Evolutionary conservation across 192 early-diverging fungal genomes (phyloP), one percentile per base, ranked within the genome.

Genomic region (Coemansia sp.): DNA sequence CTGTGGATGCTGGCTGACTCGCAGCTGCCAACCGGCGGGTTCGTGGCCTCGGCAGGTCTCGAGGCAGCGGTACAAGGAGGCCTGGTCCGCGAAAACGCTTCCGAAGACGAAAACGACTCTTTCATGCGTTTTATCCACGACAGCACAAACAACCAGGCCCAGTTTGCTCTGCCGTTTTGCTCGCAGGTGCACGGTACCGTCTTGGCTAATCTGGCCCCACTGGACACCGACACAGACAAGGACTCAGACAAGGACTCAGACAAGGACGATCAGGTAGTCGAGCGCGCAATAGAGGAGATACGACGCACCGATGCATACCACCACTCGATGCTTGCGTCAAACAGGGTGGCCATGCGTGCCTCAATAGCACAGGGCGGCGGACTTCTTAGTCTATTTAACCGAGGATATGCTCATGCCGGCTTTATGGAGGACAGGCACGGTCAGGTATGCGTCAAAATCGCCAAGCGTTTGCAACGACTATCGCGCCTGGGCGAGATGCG

Each of bases 11-110:
- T 98, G 18, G 87, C 92, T 4, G 96, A 98, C 80, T 96, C 94
- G 7, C 91, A 94, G 48, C 85, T 98, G 8, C 96, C 96, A 1
- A 95, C 93, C 0, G 94, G 96, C 28, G 96, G 96, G 7, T 98
- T 98, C 77, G 92, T 98, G 18, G 89, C 94, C 18, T 96, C 94
- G 8, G 87, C 88, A 7, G 96, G 95, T 0, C 85, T 98, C 7
- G 96, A 98, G 72, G 90, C 93, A 2, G 89, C 90, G 48, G 69
- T 87, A 48, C 93, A 94, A 52, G 89, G 88, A 14, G 83, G 86
- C 45, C 79, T 94, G 42, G 70, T 77, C 14, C 60, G 58, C 51
- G 74, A 73, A 38, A 52, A 52, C 38, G 67, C 61, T 2, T 17
- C 28, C 7, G 79, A 82, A 18, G 52, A 63, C 12, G 65, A 67